phyloP scores from a whole-genome alignment of 345 rosid genomes.

The Turnera subulata region DNA sequence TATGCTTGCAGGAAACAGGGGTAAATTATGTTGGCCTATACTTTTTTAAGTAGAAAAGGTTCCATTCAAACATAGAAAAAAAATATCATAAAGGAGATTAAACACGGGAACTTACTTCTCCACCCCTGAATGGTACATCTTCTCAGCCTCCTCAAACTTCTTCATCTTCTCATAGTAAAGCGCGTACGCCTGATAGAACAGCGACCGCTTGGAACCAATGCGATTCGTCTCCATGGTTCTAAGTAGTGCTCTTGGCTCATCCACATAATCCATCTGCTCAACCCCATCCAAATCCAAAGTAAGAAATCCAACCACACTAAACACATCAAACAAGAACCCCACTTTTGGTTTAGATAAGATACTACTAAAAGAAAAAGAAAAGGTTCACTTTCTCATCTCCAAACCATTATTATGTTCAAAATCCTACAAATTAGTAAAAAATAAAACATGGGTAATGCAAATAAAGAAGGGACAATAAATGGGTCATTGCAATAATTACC shows the following conservation, averaged over 20 bases:
- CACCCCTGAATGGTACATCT: constrained; percentile 75
- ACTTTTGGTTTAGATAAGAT: too few species aligned
- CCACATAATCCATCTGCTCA: constrained; percentile 97
- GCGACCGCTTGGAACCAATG: constrained; percentile 63
- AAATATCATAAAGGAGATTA: not conserved
- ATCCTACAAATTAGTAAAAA: not conserved
- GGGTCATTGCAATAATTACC: constrained; percentile 32
- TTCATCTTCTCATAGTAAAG: constrained; percentile 80
- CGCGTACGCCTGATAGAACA: constrained; percentile 90
- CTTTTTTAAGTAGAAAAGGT: too few species aligned
- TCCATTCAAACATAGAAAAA: not conserved
- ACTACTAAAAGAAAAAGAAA: too few species aligned
- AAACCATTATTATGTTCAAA: too few species aligned
- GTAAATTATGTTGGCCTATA: too few species aligned
- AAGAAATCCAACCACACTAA: too few species aligned
- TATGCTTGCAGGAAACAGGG: too few species aligned
- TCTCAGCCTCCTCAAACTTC: constrained; percentile 83
- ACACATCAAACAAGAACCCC: not conserved
- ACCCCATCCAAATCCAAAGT: too few species aligned
- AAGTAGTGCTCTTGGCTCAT: constrained; percentile 65
- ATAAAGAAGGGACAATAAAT: not conserved
- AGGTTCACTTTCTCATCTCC: too few species aligned
- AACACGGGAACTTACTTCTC: constrained; percentile 52
- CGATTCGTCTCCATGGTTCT: constrained; percentile 66
- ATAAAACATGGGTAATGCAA: not conserved